These are phyloP conservation scores for Colletotrichum sp. DNA, from an alignment of 2,329 filamentous ascomycete genomes.

Conservation along the genomic window DNA sequence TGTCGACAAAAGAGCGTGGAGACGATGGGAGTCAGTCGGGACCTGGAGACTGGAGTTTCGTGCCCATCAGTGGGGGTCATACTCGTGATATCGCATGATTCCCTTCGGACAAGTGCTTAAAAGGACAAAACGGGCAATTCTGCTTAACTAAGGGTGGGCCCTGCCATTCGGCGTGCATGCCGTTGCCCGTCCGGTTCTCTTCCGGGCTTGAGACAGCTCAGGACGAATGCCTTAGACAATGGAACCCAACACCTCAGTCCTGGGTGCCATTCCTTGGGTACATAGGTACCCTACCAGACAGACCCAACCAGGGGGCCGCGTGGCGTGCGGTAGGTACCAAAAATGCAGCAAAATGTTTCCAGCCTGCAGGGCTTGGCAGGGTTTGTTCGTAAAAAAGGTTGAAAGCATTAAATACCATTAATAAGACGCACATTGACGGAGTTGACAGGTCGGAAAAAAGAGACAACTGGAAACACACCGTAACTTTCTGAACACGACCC, in stretches of 20 bases:
- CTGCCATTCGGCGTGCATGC: not conserved
- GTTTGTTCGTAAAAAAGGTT: not conserved
- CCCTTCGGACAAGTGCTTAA: not conserved
- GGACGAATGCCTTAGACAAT: not conserved
- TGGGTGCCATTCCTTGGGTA: too few relatives aligned
- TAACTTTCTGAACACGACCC: not conserved
- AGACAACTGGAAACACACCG: not conserved
- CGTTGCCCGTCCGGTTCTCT: slow-evolving; percentile 14
- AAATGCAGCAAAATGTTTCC: not conserved
- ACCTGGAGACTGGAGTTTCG: not conserved
- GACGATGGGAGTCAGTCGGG: not conserved
- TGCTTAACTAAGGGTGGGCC: not conserved
- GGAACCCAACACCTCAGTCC: too few relatives aligned
- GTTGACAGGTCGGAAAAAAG: not conserved
- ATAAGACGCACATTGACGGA: not conserved
- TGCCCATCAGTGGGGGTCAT: not conserved
- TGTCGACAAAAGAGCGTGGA: not conserved
- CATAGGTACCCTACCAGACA: not conserved
- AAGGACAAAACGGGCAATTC: not conserved
- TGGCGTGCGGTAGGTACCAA: not conserved
- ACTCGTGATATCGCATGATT: not conserved
- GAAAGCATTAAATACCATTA: not conserved
- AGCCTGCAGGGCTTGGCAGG: not conserved
- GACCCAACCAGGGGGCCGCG: not conserved
- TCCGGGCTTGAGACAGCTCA: not conserved